Evolutionary conservation across 768 basidiomycete genomes (phyloP).

Genomic region (Kwoniella sp.): DNA sequence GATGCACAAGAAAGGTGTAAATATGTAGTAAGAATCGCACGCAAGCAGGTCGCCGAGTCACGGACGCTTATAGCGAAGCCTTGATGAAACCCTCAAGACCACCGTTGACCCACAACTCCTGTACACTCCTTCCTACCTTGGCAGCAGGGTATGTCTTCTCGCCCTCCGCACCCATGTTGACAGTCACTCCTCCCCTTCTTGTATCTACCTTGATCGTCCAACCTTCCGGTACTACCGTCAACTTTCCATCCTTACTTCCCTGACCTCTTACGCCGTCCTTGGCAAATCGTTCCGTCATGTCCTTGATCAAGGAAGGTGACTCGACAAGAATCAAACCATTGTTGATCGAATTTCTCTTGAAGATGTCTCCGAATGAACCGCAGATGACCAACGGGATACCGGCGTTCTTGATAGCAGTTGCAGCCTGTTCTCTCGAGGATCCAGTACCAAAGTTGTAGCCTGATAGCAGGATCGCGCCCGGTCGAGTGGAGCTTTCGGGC

Average conservation of each 20-base stretch:
- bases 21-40: too few species aligned
- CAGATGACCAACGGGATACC: slow-evolving; percentile 91
- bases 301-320: slow-evolving; percentile 81
- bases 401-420: slow-evolving; percentile 91
- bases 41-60: too few species aligned
- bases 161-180: slow-evolving; percentile 59
- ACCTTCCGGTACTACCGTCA: slow-evolving; percentile 73
- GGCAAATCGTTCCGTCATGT: slow-evolving; percentile 74
- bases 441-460: slow-evolving; percentile 99
- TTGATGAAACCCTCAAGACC: slow-evolving; percentile 87
- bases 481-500: slow-evolving; percentile 55
- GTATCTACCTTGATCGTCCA: slow-evolving; percentile 69
- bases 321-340: slow-evolving; percentile 95
- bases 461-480: slow-evolving; percentile 78
- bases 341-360: slow-evolving; percentile 98
- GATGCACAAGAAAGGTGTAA: too few species aligned
- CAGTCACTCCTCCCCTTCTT: slow-evolving; percentile 68
- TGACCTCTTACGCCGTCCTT: slow-evolving; percentile 73
- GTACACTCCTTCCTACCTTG: slow-evolving; percentile 87
- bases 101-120: slow-evolving; percentile 95
- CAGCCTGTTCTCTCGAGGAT: slow-evolving; percentile 96
- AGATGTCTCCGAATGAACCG: slow-evolving; percentile 99
- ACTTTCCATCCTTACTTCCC: slow-evolving; percentile 77
- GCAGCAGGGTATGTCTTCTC: slow-evolving; percentile 67
- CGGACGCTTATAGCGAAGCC: slow-evolving; percentile 49